These are phyloP conservation scores for Mrakia frigida DNA, from an alignment of 768 basidiomycete species.

Conservation along the genomic window DNA sequence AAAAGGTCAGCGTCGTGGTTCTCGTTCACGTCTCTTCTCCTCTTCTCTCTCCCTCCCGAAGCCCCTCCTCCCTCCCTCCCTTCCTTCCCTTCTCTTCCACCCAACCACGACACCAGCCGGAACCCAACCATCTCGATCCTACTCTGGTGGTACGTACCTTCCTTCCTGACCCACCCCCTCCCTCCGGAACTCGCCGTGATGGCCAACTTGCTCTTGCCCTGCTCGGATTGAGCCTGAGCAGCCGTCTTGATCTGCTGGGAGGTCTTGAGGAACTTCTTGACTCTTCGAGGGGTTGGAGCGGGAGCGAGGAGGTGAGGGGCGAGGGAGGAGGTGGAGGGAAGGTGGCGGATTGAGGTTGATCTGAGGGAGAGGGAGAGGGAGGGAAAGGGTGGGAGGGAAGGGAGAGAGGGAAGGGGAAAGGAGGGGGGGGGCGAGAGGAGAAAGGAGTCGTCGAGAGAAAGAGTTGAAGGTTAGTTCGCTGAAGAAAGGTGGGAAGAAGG, in stretches of 20 bases:
- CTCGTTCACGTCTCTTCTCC: not conserved
- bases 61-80: too few relatives aligned
- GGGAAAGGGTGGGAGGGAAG: not conserved
- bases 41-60: too few relatives aligned
- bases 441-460: not conserved
- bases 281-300: constrained; percentile 5
- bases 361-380: not conserved
- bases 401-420: not conserved
- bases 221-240: not conserved
- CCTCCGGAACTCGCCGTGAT: not conserved
- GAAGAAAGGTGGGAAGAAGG: not conserved
- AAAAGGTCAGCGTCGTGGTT: not conserved
- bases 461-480: not conserved
- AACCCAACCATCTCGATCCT: not conserved
- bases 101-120: too few relatives aligned
- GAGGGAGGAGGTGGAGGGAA: not conserved
- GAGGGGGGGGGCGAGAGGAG: not conserved
- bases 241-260: constrained; percentile 11
- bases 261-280: constrained; percentile 17
- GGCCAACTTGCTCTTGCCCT: constrained; percentile 14
- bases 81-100: too few relatives aligned
- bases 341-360: constrained; percentile 11
- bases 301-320: constrained; percentile 11
- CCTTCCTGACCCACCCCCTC: constrained; percentile 24
- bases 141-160: constrained; percentile 11